A percentile compares a stretch with the other conserved stretches of the same genome.
Evolutionary conservation across 2,329 filamentous ascomycete genomes (phyloP).

Genomic region (Curvularia sp.): DNA sequence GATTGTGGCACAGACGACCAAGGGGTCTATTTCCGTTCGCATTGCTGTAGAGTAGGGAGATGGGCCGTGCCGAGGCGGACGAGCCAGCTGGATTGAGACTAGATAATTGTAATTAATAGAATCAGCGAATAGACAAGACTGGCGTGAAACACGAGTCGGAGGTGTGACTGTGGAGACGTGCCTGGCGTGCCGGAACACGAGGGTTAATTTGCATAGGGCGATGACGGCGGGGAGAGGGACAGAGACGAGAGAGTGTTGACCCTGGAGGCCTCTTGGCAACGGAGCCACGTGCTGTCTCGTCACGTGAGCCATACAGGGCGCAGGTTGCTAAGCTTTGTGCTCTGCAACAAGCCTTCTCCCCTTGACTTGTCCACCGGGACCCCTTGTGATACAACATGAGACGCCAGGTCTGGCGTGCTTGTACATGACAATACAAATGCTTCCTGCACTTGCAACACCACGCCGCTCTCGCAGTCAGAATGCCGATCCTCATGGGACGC

Average conservation of each 20-base stretch:
- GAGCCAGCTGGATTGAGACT: background rate
- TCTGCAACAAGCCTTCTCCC: constrained; percentile 16
- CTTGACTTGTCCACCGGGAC: constrained; percentile 15
- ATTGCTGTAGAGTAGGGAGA: constrained; percentile 32
- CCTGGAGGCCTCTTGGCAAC: background rate
- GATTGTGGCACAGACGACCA: constrained; percentile 37
- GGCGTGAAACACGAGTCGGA: background rate
- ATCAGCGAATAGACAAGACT: background rate
- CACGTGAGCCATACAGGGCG: background rate
- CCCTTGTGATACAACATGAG: background rate
- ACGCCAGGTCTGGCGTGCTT: background rate
- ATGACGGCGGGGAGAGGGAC: too few species aligned
- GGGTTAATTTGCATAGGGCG: background rate
- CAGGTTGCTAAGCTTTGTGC: constrained; percentile 16
- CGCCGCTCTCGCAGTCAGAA: background rate
- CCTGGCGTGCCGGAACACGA: background rate
- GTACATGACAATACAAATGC: background rate
- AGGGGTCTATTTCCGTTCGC: constrained; percentile 34
- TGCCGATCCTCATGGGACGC: background rate
- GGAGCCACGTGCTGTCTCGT: background rate
- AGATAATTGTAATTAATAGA: background rate
- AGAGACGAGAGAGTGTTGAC: background rate
- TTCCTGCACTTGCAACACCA: background rate
- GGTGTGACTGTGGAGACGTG: background rate
- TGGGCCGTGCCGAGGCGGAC: background rate